Conservation (phyloP, 1,284 basidiomycete genomes). For the Sanghuangporus baumii region DNA sequence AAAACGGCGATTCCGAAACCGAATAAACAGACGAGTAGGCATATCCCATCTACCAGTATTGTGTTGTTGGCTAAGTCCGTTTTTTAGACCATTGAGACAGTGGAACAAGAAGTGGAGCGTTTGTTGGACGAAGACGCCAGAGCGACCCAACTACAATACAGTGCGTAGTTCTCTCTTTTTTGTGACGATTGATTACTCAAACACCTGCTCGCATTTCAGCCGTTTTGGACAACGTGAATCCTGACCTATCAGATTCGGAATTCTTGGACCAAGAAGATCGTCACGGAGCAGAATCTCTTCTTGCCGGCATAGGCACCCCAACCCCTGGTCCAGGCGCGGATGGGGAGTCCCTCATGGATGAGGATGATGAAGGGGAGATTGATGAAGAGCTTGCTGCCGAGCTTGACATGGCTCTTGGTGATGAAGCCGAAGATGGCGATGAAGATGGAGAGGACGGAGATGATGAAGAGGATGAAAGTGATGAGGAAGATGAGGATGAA, state of each 20-base stretch:
- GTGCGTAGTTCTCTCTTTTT: conserved; percentile 32
- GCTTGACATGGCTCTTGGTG: conserved; percentile 63
- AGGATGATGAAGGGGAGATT: conserved; percentile 68
- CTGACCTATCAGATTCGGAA: conserved; percentile 83
- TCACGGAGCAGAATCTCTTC: conserved; percentile 50
- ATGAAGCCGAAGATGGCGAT: conserved; percentile 27
- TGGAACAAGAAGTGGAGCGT: conserved; percentile 94
- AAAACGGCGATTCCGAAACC: conserved; percentile 90
- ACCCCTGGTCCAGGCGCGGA: conserved; percentile 48
- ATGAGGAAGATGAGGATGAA: conserved; percentile 63
- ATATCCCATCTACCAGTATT: background rate
- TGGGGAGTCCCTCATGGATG: conserved; percentile 54
- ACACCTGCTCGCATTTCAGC: conserved; percentile 36
- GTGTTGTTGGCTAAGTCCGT: conserved; percentile 11
- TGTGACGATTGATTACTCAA: background rate
- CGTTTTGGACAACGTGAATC: conserved; percentile 78
- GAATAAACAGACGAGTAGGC: conserved; percentile 75
- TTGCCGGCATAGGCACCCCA: conserved; percentile 57
- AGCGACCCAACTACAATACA: conserved; percentile 76
- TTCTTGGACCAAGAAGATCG: conserved; percentile 62
- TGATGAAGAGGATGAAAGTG: conserved; percentile 57
- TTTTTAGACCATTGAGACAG: conserved; percentile 85
- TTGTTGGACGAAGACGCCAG: conserved; percentile 83
- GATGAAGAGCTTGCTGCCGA: conserved; percentile 76
- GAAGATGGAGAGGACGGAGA: conserved; percentile 28